Percentiles rank a stretch among this genome's conserved stretches.
These are phyloP conservation scores for Obelidium mucronatum DNA, from an alignment of 192 early-diverging fungal genomes.

Conservation along the genomic window DNA sequence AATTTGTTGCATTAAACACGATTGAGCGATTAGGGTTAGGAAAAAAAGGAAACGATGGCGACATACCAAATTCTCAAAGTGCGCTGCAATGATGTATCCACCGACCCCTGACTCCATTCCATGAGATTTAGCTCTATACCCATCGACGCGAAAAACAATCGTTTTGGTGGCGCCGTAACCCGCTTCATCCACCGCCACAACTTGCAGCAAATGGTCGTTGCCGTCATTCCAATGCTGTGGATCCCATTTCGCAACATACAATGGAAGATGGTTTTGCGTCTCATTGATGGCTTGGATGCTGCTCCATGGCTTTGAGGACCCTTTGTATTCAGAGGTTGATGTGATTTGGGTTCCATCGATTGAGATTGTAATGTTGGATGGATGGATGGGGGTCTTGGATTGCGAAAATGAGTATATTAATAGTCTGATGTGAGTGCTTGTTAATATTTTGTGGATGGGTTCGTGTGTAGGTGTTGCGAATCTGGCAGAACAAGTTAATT, in stretches of 20 bases:
- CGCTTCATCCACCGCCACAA: slow-evolving; percentile 65
- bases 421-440: slow-evolving; percentile 76
- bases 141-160: slow-evolving; percentile 75
- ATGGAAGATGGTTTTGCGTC: slow-evolving; percentile 63
- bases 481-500: too few relatives aligned
- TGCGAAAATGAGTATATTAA: slow-evolving; percentile 60
- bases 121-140: slow-evolving; percentile 57
- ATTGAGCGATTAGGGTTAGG: neutral
- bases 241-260: slow-evolving; percentile 80
- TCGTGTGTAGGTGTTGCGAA: slow-evolving; percentile 68
- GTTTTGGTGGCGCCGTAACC: slow-evolving; percentile 57
- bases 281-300: slow-evolving; percentile 44
- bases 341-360: slow-evolving; percentile 20
- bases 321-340: neutral
- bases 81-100: slow-evolving; percentile 52
- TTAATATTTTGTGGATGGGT: slow-evolving; percentile 67
- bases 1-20: neutral
- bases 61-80: slow-evolving; percentile 40
- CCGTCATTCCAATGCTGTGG: slow-evolving; percentile 73
- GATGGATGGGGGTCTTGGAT: neutral
- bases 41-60: neutral
- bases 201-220: slow-evolving; percentile 63
- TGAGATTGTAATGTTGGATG: neutral
- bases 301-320: neutral
- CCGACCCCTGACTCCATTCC: slow-evolving; percentile 72